Evolutionary conservation across 139 green algal species (phyloP), one percentile per base, ranked within the genome.

Genomic region (Chlorella sorokiniana): DNA sequence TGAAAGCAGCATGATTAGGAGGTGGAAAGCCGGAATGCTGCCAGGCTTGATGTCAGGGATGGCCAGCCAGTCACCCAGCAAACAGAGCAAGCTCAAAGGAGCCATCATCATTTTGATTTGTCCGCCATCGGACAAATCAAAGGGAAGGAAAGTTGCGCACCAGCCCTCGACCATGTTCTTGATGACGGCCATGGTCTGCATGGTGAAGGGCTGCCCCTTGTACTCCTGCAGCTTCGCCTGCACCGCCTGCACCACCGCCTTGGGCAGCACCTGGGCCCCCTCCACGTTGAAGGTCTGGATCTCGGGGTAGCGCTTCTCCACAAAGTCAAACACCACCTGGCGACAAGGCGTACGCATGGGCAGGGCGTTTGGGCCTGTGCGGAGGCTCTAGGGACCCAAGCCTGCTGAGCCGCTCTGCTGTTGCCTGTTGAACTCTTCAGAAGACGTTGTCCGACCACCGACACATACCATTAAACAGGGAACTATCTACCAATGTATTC

Each of bases 161-260:
- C 91, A 95, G 48, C 90, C 86, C 69, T 96, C 92, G 31, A 97
- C 85, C 48, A 89, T 86, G 65, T 93, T 90, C 64, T 90, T 90
- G 81, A 92, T 89, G 40, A 51, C 42, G 11, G 83, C 85, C 78
- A 93, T 85, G 33, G 81, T 86, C 72, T 83, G 42, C 73, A 93
- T 86, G 61, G 63, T 84, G 45, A 86, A 87, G 59, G 86, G 77
- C 22, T 85, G 70, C 3, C 62, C 71, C 44, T 83, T 79, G 69
- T 81, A 69, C 22, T 56, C 31, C 68, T 88, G 62, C 64, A 85
- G 84, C 54, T 92, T 83, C 10, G 82, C 78, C 31, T 72, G 41
- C 56, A 88, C 87, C 80, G 87, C 79, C 0, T 89, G 31, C 20
- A 86, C 82, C 33, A 87, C 69, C n/a, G 45, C 27, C 51, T 52